These are phyloP conservation scores for Boletus bicolor DNA, from an alignment of 768 basidiomycete genomes.

Conservation along the genomic window DNA sequence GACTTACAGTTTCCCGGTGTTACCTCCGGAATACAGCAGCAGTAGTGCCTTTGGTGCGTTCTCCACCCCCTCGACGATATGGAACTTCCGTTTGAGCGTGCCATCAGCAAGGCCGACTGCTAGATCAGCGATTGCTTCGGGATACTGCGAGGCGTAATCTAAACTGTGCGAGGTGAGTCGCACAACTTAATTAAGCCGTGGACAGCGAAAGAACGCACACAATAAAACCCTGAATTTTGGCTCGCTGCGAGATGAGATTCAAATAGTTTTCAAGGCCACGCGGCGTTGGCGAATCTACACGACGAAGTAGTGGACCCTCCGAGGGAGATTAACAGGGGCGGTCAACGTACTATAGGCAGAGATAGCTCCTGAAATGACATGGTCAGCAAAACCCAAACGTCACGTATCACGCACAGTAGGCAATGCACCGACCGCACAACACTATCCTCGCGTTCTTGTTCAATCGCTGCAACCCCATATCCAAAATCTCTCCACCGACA, in stretches of 20 bases:
- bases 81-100: conserved; percentile 76
- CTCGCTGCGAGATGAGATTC: conserved; percentile 72
- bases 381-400: conserved; percentile 1
- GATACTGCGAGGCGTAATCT: conserved; percentile 66
- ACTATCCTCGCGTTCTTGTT: conserved; percentile 76
- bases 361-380: conserved; percentile 60
- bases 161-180: conserved; percentile 42
- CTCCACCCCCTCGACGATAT: conserved; percentile 72
- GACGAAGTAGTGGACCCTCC: neutral
- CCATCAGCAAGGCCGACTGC: conserved; percentile 58
- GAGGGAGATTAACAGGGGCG: neutral
- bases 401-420: neutral
- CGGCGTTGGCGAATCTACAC: conserved; percentile 53
- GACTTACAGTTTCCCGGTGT: conserved; percentile 71
- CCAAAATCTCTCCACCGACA: conserved; percentile 77
- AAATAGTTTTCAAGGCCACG: conserved; percentile 65
- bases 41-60: conserved; percentile 68
- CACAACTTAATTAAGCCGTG: too few relatives aligned
- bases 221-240: conserved; percentile 81
- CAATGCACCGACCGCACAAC: conserved; percentile 64
- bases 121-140: conserved; percentile 56
- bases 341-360: conserved; percentile 68
- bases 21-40: conserved; percentile 71
- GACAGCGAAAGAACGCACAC: conserved; percentile 44
- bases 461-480: conserved; percentile 70